Conservation (phyloP, 2,329 filamentous ascomycete species). For the Nemania diffusa region DNA sequence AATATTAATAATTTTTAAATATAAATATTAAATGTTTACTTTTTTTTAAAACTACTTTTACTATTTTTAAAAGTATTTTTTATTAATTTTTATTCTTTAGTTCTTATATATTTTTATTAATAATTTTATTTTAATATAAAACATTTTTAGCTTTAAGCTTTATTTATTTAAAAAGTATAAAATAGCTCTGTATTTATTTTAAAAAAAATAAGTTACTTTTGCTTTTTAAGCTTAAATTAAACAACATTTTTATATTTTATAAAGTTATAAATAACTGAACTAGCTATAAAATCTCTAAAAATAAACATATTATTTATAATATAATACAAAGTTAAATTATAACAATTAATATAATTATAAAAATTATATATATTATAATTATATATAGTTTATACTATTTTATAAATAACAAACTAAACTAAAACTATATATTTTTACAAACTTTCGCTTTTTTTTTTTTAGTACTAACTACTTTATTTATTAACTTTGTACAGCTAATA, state of each 20-base stretch:
- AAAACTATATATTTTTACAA: neutral
- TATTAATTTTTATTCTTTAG: neutral
- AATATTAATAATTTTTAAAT: constrained; percentile 1
- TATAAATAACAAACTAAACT: too few relatives aligned
- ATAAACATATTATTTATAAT: neutral
- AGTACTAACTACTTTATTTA: neutral
- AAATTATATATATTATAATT: neutral
- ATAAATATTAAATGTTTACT: neutral
- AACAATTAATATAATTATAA: neutral
- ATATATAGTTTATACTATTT: neutral
- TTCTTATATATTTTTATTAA: neutral
- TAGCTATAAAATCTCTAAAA: neutral
- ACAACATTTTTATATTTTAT: too few relatives aligned
- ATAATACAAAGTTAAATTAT: constrained; percentile 1
- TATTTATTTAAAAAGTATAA: neutral
- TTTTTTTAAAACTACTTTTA: too few relatives aligned
- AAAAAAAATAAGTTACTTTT: constrained; percentile 1
- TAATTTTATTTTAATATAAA: neutral
- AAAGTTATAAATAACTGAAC: neutral
- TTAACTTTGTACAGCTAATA: neutral
- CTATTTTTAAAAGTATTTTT: neutral
- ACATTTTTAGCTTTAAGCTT: neutral
- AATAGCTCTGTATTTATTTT: neutral
- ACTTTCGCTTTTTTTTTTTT: neutral
- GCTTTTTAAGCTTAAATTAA: neutral